These are phyloP conservation scores for Auricularia heimuer DNA, from an alignment of 768 basidiomycete species.

Conservation along the genomic window DNA sequence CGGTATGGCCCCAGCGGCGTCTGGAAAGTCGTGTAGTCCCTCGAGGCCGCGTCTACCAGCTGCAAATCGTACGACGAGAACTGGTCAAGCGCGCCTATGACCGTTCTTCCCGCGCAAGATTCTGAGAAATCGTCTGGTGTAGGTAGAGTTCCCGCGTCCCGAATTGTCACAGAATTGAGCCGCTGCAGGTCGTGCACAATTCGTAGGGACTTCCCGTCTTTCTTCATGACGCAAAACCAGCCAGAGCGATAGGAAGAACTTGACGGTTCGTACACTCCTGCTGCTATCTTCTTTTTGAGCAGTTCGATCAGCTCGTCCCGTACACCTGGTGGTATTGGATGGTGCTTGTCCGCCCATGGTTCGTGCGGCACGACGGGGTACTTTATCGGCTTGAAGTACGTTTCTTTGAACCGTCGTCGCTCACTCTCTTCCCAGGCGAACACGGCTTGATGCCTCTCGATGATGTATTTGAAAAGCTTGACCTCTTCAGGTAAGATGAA, in stretches of 20 bases:
- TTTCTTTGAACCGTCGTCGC: slow-evolving; percentile 6
- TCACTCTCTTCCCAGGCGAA: slow-evolving; percentile 9
- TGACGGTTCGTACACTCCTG: slow-evolving; percentile 29
- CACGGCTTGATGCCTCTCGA: background rate
- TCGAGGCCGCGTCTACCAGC: slow-evolving; percentile 4
- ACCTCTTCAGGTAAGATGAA: background rate
- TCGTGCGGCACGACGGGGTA: slow-evolving; percentile 28
- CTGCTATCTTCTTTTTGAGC: slow-evolving; percentile 23
- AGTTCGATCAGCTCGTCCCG: slow-evolving; percentile 20
- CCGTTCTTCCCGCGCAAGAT: slow-evolving; percentile 8
- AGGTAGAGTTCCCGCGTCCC: slow-evolving; percentile 12
- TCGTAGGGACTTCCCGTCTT: slow-evolving; percentile 16
- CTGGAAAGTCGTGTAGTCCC: slow-evolving; percentile 15
- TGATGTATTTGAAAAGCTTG: background rate
- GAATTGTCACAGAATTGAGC: slow-evolving; percentile 15
- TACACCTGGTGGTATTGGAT: slow-evolving; percentile 28
- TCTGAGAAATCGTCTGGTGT: slow-evolving; percentile 13
- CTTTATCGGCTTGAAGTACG: slow-evolving; percentile 21
- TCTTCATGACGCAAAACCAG: slow-evolving; percentile 32
- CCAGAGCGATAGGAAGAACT: slow-evolving; percentile 25
- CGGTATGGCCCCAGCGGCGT: slow-evolving; percentile 8
- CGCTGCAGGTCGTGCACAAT: slow-evolving; percentile 20
- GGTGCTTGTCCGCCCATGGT: slow-evolving; percentile 26
- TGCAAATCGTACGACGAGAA: slow-evolving; percentile 12
- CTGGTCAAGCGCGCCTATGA: slow-evolving; percentile 9